Base-by-base conservation (phyloP, 148 eudicot genomes). In the Polygonum maritimum region DNA sequence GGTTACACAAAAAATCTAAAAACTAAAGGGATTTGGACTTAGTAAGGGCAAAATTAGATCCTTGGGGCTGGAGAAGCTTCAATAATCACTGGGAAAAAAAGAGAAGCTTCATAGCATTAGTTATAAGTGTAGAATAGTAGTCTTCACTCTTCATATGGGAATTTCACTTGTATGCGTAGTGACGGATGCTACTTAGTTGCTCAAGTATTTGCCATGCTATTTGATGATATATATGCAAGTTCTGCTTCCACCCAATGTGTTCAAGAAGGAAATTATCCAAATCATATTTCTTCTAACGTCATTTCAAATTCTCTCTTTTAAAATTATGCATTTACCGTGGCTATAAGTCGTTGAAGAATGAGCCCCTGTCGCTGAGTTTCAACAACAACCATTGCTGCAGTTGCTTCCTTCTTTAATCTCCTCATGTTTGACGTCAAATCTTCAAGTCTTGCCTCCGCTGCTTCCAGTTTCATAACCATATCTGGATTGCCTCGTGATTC, bases 301-400 rank as follows among this genome's bases (percentile, higher is more conserved):
- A 57, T 19, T 22, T 19, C 33, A 60, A 54, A 26, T 60, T 26
- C 45, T 31, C 63, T 57, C 63, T 57, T 22, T 21, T 2, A 57
- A 7, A 45, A 78, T 54, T 74, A 48, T 21, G 69, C 33, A 78
- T 80, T 80, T 83, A 94, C 97, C 98, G 92, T 89, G 62, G 97
- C 82, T 74, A 94, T 83, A 45, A 94, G 94, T 69, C 97, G 86
- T 75, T 94, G 98, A 71, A 94, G 97, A 10, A 97, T 94, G 83
- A 90, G 79, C 77, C 93, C 83, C 80, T 94, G 98, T 75, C 92
- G 97, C 81, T 94, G 98, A 85, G 91, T 90, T 86, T 94, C 97
- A 72, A 94, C 98, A 52, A 97, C 97, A 85, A 96, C 88, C 97
- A 94, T 92, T 36, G 98, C 98, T 79, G 96, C 89, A 67, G 91